Evolutionary conservation across 1,284 basidiomycete species (phyloP), one percentile per base, ranked within the genome.

Genomic region (Ustilago sp.): DNA sequence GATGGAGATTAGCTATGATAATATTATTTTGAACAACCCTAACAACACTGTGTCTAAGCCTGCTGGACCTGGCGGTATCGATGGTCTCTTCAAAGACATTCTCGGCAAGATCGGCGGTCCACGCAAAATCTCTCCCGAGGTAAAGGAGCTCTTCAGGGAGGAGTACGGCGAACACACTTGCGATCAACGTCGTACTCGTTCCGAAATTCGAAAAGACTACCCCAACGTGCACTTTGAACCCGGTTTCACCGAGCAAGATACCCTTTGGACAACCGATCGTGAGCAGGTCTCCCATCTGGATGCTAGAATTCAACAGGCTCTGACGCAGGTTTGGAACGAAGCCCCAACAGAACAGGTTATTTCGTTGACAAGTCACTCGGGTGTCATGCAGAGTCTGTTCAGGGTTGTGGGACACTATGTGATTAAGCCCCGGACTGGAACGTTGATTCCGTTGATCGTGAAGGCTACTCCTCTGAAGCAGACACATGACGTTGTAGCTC

Each of bases 161-260:
- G 64, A 69, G 39, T 77, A 72, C 56, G 68, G 78, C 36, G 75
- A 74, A 35, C 78, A 80, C 63, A 80, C 75, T 9, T 80, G 78
- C 58, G 78, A 80, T 35, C 45, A 70, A 48, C 71, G 78, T 23
- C 54, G 66, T 6, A 60, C 68, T 53, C 69, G 63, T 31, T 51
- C 62, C 0, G 53, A 69, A 11, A n/a, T 80, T 8, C 48, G 43
- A 8, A 41, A 51, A 12, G 63, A 69, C 32, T 78, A 60, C 50
- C 78, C 74, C 36, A 69, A 71, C 39, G 63, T 66, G 5, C 41
- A 6, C 35, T 80, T 80, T 54, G 72, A 72, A 28, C 43, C 58
- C 2, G 61, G 59, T 0, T 76, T 76, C 56, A 17, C 61, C 4
- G 63, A 76, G 47, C 7, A 47, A 11, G 74, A 76, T 39, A 3